Evolutionary conservation across 352 stramenopile genomes (phyloP).

Genomic region (Globisporangium splendens): DNA sequence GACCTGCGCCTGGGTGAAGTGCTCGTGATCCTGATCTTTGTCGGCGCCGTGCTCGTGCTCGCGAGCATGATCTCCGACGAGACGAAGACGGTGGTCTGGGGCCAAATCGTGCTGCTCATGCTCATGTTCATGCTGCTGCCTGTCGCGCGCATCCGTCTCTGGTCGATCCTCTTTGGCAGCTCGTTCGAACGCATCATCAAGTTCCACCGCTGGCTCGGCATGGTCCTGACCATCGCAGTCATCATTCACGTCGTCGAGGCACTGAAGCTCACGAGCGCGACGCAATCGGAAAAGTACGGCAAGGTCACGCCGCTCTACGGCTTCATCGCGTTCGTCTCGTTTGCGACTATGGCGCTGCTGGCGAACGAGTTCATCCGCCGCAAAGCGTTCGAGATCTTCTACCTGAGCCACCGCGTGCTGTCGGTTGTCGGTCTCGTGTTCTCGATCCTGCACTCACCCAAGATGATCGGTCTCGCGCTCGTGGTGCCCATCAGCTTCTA

Average conservation of each 20-base stretch:
- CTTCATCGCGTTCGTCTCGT: conserved; percentile 58
- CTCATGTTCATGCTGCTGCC: conserved; percentile 82
- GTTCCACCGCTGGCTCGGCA: conserved; percentile 81
- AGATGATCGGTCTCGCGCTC: conserved; percentile 53
- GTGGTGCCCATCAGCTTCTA: conserved; percentile 26
- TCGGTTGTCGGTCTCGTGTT: conserved; percentile 76
- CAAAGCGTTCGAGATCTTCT: conserved; percentile 72
- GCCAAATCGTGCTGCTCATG: conserved; percentile 58
- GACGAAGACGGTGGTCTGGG: conserved; percentile 36
- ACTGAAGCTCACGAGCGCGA: conserved; percentile 35
- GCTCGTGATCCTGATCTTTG: conserved; percentile 63
- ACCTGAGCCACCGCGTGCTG: conserved; percentile 68
- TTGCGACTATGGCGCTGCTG: conserved; percentile 47
- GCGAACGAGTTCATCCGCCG: conserved; percentile 66
- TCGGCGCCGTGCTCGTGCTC: conserved; percentile 41
- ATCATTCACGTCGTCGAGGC: conserved; percentile 61
- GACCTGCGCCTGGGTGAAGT: conserved; percentile 62
- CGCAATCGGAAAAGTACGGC: conserved; percentile 42
- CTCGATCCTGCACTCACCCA: conserved; percentile 59
- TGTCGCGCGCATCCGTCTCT: conserved; percentile 52
- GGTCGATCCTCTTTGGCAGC: conserved; percentile 65
- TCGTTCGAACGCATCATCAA: conserved; percentile 83
- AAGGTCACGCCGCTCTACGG: conserved; percentile 56
- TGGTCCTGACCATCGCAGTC: conserved; percentile 47
- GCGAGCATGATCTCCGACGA: conserved; percentile 33